Evolutionary conservation across 768 basidiomycete genomes (phyloP), one percentile per base, ranked within the genome.

Genomic region (Russula virescens): DNA sequence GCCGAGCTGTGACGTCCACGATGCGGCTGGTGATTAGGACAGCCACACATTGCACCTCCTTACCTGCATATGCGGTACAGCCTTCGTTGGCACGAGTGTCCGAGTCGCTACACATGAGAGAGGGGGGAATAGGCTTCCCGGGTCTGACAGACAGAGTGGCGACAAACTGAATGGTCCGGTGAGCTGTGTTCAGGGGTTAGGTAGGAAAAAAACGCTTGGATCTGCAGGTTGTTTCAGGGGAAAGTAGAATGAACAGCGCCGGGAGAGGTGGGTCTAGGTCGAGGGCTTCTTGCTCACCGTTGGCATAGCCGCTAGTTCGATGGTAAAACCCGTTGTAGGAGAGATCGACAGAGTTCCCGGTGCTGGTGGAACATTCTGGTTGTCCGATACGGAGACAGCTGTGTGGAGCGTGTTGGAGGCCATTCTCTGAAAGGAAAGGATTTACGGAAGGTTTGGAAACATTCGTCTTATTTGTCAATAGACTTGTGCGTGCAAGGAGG

Each of bases 221-320:
- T 47, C 43, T 38, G 6, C 16, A 52, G 2, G 21, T 13, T 50
- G 62, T 63, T 63, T 59, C 62, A 54, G 5, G 18, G 18, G n/a
- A n/a, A n/a, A n/a, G n/a, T n/a, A n/a, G n/a, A n/a, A n/a, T n/a
- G n/a, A n/a, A n/a, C n/a, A 42, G 57, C 38, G 21, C 35, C 19
- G 46, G 54, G 28, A 7, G 19, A 26, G 40, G 3, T 40, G 23
- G 46, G 16, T 8, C 18, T 49, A 19, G 28, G n/a, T 18, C 5
- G 25, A 43, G 19, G n/a, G 23, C 9, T 11, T 38, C 16, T 18
- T 2, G 11, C 13, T 1, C 21, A 26, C 42, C 16, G 40, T 31
- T 38, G n/a, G 7, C 2, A 26, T 21, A 21, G 11, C 14, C 8
- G 16, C 21, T 25, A 13, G 35, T 23, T 18, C 13, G 19, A n/a